Percentiles rank a stretch among this genome's conserved stretches.
Evolutionary conservation across 2,329 filamentous ascomycete species (phyloP).

Genomic region (Fusarium agapanthi): DNA sequence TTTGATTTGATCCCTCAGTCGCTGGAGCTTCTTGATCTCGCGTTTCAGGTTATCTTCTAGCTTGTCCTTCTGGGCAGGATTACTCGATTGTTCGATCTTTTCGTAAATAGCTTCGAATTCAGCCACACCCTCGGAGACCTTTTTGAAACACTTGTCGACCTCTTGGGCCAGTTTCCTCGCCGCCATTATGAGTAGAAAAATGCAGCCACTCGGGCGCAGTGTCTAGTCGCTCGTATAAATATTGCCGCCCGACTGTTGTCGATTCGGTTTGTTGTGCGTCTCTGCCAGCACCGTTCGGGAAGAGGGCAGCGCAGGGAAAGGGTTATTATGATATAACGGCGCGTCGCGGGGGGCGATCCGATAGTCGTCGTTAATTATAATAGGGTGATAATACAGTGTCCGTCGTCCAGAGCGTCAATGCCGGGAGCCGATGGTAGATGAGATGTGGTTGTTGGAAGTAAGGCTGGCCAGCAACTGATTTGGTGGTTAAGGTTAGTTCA

Average conservation of each 20-base stretch:
- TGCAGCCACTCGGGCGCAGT: constrained; percentile 29
- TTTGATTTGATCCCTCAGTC: constrained; percentile 98
- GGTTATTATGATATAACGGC: constrained; percentile 17
- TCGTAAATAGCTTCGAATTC: constrained; percentile 97
- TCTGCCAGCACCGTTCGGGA: constrained; percentile 15
- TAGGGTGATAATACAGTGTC: constrained; percentile 11
- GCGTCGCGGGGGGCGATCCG: constrained; percentile 24
- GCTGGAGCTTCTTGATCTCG: constrained; percentile 99
- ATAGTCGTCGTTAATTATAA: constrained; percentile 16
- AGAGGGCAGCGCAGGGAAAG: constrained; percentile 16
- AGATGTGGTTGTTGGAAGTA: constrained; percentile 31
- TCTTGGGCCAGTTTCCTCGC: constrained; percentile 97
- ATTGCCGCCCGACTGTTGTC: constrained; percentile 4
- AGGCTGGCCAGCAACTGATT: constrained; percentile 25
- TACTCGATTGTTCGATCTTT: constrained; percentile 93
- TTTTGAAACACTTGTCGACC: constrained; percentile 99
- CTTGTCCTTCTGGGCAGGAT: constrained; percentile 97
- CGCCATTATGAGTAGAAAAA: constrained; percentile 72
- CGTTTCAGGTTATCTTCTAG: constrained; percentile 97
- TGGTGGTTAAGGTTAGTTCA: constrained; percentile 28
- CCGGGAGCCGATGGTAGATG: constrained; percentile 27
- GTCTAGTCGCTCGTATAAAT: constrained; percentile 11
- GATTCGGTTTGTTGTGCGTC: constrained; percentile 21
- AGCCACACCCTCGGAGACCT: constrained; percentile 89
- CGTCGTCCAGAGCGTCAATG: constrained; percentile 33